phyloP scores from a whole-genome alignment of 2,329 filamentous ascomycete species.

The Colletotrichum graminicola region DNA sequence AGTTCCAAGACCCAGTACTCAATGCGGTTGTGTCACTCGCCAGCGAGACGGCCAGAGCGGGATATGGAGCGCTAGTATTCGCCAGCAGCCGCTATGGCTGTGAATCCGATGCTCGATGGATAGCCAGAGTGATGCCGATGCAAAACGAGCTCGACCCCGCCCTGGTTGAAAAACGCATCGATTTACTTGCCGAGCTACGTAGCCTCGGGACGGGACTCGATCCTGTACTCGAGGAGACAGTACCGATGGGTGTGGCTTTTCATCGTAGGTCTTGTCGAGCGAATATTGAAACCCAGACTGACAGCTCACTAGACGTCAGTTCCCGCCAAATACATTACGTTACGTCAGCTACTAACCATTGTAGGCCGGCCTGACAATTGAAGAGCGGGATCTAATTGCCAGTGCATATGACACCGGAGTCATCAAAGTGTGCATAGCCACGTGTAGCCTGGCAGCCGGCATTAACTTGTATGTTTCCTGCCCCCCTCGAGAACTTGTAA shows the following conservation, averaged over 20 bases:
- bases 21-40: constrained; percentile 80
- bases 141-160: constrained; percentile 58
- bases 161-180: constrained; percentile 69
- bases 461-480: constrained; percentile 70
- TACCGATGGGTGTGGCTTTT: constrained; percentile 78
- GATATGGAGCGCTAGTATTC: constrained; percentile 80
- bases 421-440: constrained; percentile 79
- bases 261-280: constrained; percentile 66
- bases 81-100: constrained; percentile 76
- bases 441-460: constrained; percentile 84
- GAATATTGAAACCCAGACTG: background rate
- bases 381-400: constrained; percentile 80
- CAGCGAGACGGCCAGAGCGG: constrained; percentile 75
- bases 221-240: constrained; percentile 71
- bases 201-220: constrained; percentile 77
- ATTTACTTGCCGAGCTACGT: constrained; percentile 75
- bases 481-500: background rate
- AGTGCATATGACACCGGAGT: constrained; percentile 77
- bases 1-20: constrained; percentile 73
- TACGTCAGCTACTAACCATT: constrained; percentile 43
- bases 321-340: background rate
- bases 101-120: constrained; percentile 75
- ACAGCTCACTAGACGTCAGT: constrained; percentile 52
- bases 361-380: constrained; percentile 76
- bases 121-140: constrained; percentile 74